Percentiles rank a stretch among this genome's conserved stretches.
Evolutionary conservation across 2,329 filamentous ascomycete genomes (phyloP).

Genomic region (Fonsecaea multimorphosa): DNA sequence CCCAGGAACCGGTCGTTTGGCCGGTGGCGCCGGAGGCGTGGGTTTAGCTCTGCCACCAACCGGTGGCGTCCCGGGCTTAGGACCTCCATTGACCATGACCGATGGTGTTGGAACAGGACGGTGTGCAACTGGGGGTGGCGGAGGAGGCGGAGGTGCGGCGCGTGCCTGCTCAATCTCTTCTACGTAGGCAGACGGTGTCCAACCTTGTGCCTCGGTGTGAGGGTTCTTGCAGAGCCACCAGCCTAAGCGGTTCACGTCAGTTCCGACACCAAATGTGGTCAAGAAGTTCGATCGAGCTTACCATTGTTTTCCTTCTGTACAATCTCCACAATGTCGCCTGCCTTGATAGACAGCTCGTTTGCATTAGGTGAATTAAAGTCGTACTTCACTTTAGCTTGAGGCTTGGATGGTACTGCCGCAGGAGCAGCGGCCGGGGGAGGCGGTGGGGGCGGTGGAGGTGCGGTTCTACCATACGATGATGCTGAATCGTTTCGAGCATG

Average conservation of each 20-base stretch:
- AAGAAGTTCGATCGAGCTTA: constrained; percentile 55
- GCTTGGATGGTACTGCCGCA: constrained; percentile 67
- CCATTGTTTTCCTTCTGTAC: constrained; percentile 95
- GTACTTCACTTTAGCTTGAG: constrained; percentile 88
- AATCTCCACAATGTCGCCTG: constrained; percentile 83
- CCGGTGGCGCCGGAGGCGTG: constrained; percentile 76
- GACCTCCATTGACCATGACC: constrained; percentile 33
- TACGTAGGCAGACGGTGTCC: constrained; percentile 93
- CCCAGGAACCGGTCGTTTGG: constrained; percentile 74
- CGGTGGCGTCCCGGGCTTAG: constrained; percentile 12
- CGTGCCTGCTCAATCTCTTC: constrained; percentile 72
- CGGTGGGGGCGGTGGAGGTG: constrained; percentile 64
- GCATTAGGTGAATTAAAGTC: constrained; percentile 84
- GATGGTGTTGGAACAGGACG: constrained; percentile 68
- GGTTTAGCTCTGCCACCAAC: constrained; percentile 54
- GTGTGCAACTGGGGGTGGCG: constrained; percentile 55
- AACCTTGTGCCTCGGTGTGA: constrained; percentile 75
- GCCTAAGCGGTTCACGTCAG: constrained; percentile 59
- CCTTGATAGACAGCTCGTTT: constrained; percentile 81
- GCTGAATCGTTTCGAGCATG: constrained; percentile 65
- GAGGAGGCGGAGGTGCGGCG: constrained; percentile 65
- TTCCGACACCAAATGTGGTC: background rate
- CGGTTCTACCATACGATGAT: constrained; percentile 56
- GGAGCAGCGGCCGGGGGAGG: constrained; percentile 71
- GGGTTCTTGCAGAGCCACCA: constrained; percentile 92